phyloP scores from a whole-genome alignment of 495 filamentous ascomycete species.

The Podospora fimiseda region DNA sequence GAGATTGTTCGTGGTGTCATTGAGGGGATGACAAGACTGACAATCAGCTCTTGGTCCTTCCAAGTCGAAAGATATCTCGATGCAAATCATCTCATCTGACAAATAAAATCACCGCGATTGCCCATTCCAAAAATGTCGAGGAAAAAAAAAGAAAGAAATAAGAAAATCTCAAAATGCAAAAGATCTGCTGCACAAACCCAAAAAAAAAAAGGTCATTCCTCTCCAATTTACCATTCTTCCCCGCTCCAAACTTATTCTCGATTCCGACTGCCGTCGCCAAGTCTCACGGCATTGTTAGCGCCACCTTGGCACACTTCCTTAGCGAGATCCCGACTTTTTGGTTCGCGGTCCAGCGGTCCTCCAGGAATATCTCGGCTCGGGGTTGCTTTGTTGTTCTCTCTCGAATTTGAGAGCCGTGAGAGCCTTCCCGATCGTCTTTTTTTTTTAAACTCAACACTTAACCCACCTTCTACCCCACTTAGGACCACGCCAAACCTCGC shows the following conservation, averaged over 20 bases:
- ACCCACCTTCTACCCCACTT: slow-evolving; percentile 1
- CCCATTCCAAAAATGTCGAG: too few relatives aligned
- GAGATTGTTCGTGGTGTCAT: neutral
- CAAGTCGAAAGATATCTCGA: too few relatives aligned
- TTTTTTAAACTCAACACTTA: neutral
- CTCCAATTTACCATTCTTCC: neutral
- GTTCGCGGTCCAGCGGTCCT: slow-evolving; percentile 9
- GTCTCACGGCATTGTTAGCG: slow-evolving; percentile 15
- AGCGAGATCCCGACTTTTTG: slow-evolving; percentile 14
- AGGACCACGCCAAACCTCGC: neutral
- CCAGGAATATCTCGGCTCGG: slow-evolving; percentile 6
- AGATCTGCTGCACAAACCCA: too few relatives aligned
- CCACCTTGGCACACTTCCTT: slow-evolving; percentile 10
- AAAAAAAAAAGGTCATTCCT: neutral
- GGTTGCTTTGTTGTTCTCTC: neutral
- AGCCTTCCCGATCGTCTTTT: neutral
- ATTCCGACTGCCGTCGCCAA: slow-evolving; percentile 22
- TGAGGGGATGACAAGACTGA: too few relatives aligned
- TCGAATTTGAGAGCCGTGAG: neutral
- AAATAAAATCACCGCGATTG: too few relatives aligned
- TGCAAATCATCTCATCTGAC: too few relatives aligned
- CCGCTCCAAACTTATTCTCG: neutral
- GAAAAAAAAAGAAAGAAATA: too few relatives aligned
- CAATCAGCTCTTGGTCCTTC: too few relatives aligned
- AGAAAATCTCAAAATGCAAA: too few relatives aligned